Evolutionary conservation across 2,329 filamentous ascomycete species (phyloP).

Genomic region (Cladosporium sp.): DNA sequence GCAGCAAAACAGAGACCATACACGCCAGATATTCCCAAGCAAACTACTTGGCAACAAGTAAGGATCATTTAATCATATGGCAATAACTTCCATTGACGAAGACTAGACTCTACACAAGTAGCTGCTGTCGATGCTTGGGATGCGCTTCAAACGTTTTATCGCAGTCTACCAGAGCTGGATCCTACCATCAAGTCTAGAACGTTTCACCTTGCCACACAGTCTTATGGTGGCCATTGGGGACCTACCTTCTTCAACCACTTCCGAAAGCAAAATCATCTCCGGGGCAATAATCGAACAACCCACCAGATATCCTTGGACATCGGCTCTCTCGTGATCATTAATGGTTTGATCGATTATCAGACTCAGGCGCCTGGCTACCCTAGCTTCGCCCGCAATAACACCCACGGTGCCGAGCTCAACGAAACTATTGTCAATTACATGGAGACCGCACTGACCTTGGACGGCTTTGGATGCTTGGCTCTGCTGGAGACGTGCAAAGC

Average conservation of each 20-base stretch:
- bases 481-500: neutral
- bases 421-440: constrained; percentile 46
- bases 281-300: constrained; percentile 46
- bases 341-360: constrained; percentile 64
- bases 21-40: constrained; percentile 14
- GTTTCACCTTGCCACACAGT: constrained; percentile 35
- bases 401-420: constrained; percentile 59
- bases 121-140: constrained; percentile 55
- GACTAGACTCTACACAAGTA: constrained; percentile 32
- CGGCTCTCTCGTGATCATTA: constrained; percentile 63
- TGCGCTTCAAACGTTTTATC: constrained; percentile 57
- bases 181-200: constrained; percentile 43
- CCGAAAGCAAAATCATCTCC: constrained; percentile 59
- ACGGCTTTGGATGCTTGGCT: constrained; percentile 18
- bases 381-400: constrained; percentile 58
- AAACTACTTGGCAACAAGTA: no score
- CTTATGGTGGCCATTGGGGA: constrained; percentile 15
- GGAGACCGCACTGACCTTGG: constrained; percentile 27
- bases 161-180: constrained; percentile 34
- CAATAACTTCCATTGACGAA: no score
- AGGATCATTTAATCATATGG: no score
- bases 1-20: constrained; percentile 33
- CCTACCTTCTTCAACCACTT: constrained; percentile 42
- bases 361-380: constrained; percentile 57
- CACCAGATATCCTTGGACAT: constrained; percentile 53